These are phyloP conservation scores for Heterobasidion parviporum DNA, from an alignment of 1,284 basidiomycete species.

Conservation along the genomic window DNA sequence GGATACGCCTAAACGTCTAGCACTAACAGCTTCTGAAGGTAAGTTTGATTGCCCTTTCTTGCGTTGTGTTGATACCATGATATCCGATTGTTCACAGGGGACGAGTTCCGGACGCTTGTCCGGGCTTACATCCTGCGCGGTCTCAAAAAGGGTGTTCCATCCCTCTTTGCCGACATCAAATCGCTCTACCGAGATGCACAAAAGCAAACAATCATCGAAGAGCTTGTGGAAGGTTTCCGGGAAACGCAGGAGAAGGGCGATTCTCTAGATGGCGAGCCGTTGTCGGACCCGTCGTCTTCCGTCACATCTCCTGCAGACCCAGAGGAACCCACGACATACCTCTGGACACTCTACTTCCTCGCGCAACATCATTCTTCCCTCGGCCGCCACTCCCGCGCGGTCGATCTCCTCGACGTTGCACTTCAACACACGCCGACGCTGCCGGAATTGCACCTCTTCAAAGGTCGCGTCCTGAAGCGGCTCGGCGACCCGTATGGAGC, in stretches of 20 bases:
- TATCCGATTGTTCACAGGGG: constrained; percentile 25
- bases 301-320: constrained; percentile 14
- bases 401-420: constrained; percentile 62
- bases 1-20: constrained; percentile 65
- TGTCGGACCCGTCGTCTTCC: constrained; percentile 18
- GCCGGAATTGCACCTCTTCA: constrained; percentile 84
- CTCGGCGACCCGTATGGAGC: constrained; percentile 78
- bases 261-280: constrained; percentile 11
- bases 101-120: constrained; percentile 61
- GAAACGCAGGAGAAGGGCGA: constrained; percentile 20
- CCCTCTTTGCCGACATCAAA: constrained; percentile 91
- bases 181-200: constrained; percentile 61
- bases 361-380: constrained; percentile 84
- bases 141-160: constrained; percentile 85
- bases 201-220: constrained; percentile 67
- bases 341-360: constrained; percentile 96
- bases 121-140: constrained; percentile 66
- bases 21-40: constrained; percentile 32
- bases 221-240: constrained; percentile 56
- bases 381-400: constrained; percentile 40
- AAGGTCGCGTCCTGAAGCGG: constrained; percentile 83
- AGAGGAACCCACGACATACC: constrained; percentile 76
- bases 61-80: background rate
- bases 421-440: constrained; percentile 87
- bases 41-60: background rate